Evolutionary conservation across 768 basidiomycete genomes (phyloP), one percentile per base, ranked within the genome.

Genomic region (Suillus lakei): DNA sequence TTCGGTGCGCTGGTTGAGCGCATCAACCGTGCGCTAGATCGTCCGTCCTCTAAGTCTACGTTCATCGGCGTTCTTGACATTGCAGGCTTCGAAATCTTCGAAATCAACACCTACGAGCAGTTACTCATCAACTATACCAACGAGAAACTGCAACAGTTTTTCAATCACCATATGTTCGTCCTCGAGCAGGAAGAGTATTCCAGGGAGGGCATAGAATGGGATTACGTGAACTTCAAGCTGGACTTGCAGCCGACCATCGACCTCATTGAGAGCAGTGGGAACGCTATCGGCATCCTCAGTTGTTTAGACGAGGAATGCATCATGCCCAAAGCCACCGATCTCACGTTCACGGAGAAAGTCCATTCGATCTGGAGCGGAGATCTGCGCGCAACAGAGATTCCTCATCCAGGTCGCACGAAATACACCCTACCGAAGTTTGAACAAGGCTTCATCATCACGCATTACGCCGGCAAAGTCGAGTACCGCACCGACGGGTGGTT

Each of bases 161-260:
- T 96, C 86, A 99, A 99, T 72, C 95, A 99, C 78, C 98, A 99
- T 76, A 99, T 99, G 98, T 99, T 99, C 78, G 95, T 98, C 44
- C 88, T 99, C 39, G 98, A 99, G 81, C 98, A 99, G 74, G 98
- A 99, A 75, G 98, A 99, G 76, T 99, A 99, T 78, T 86, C 94
- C 21, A 87, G 98, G 23, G 98, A 99, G 76, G 90, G 90, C 23
- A 99, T 99, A 77, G 90, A 96, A 63, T 99, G 98, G 98, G 90
- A 96, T 73, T 98, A 96, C 71, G 91, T 96, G 78, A 98, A 99
- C 78, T 99, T 99, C 74, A 98, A 97, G 18, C 84, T 98, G 50
- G 97, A 99, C 77, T 81, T 99, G 7, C 97, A 99, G 74, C 98
- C 98, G 1, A 99, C 98, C 4, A 99, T 99, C 75, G 97, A 99